Percentiles rank a stretch among this genome's conserved stretches.
Evolutionary conservation across 768 basidiomycete species (phyloP).

Genomic region (Suillus weaverae): DNA sequence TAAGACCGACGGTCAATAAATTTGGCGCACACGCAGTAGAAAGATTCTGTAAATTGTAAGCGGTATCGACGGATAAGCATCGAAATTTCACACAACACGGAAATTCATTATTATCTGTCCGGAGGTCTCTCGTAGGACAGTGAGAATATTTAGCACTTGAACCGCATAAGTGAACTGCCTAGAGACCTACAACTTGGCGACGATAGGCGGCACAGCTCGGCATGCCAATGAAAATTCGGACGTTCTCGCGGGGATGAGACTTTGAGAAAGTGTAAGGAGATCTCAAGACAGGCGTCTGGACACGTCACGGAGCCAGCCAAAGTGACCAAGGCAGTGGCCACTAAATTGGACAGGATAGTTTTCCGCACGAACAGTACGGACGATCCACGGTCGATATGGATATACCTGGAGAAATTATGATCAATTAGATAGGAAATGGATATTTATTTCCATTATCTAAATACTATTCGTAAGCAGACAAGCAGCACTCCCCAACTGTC

Average conservation of each 20-base stretch:
- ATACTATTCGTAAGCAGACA: constrained; percentile 49
- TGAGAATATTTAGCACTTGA: constrained; percentile 1
- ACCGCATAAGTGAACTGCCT: not conserved
- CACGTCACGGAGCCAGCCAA: constrained; percentile 2
- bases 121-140: not conserved
- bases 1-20: not conserved
- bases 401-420: constrained; percentile 7
- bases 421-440: constrained; percentile 10
- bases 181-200: not conserved
- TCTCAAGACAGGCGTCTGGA: not conserved
- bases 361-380: constrained; percentile 13
- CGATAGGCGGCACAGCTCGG: not conserved
- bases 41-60: not conserved
- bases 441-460: constrained; percentile 18
- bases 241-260: constrained; percentile 3
- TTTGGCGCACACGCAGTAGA: not conserved
- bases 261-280: not conserved
- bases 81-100: not conserved
- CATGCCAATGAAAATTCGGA: constrained; percentile 5
- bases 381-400: constrained; percentile 5
- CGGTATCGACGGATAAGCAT: not conserved
- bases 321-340: not conserved
- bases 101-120: not conserved
- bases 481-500: constrained; percentile 80
- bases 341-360: not conserved